These are phyloP conservation scores for Beta corolliflora DNA, from an alignment of 179 eudicot species.

Conservation along the genomic window DNA sequence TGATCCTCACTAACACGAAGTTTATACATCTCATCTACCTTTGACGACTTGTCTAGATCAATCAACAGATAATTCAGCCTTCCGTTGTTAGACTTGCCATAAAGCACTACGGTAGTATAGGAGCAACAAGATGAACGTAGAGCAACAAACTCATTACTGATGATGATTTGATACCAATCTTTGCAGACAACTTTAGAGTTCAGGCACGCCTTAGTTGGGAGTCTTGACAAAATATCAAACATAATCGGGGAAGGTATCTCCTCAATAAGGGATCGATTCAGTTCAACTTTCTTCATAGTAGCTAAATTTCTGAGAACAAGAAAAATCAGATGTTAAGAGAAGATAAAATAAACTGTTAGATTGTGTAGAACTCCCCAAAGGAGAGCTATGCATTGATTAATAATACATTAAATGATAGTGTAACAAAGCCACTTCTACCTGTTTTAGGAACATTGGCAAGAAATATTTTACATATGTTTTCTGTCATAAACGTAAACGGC, in stretches of 20 bases:
- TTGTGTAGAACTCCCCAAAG: no score
- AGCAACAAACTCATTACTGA: not conserved
- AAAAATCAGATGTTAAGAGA: no score
- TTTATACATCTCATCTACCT: not conserved
- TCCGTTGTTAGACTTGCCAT: not conserved
- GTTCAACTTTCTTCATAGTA: not conserved
- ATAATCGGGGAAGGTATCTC: not conserved
- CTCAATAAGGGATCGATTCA: not conserved
- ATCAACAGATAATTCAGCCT: not conserved
- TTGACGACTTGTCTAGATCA: not conserved
- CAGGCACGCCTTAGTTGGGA: not conserved
- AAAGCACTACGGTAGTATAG: not conserved
- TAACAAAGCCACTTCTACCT: no score
- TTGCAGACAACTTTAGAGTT: slow-evolving; percentile 6
- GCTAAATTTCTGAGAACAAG: no score
- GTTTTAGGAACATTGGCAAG: no score
- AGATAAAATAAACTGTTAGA: no score
- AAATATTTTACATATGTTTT: no score
- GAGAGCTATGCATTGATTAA: no score
- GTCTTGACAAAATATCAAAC: not conserved
- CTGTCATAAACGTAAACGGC: no score
- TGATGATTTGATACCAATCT: slow-evolving; percentile 6
- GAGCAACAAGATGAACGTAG: not conserved
- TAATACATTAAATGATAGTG: no score
- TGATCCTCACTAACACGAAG: not conserved